Evolutionary conservation across 192 early-diverging fungal species (phyloP), one percentile per base, ranked within the genome.

Genomic region (Podila clonocystis): DNA sequence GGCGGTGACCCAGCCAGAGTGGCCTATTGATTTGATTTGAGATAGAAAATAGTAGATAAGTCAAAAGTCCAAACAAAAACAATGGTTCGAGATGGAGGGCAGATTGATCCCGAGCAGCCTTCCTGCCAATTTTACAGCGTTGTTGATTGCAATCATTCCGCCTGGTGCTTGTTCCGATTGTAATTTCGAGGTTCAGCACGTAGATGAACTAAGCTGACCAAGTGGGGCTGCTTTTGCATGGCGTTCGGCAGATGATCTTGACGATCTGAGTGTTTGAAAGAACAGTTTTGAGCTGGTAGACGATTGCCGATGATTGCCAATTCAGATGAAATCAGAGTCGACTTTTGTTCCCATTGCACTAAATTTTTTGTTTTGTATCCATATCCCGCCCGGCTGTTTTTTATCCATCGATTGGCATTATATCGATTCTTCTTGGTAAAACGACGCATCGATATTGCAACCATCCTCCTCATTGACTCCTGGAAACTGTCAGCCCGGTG

Each of bases 1-100:
- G 84, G 97, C 93, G 74, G 98, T 99, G 86, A 99, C 95, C 88
- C 94, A 95, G 72, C 90, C 92, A 80, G 82, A 84, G 89, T 97
- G 96, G 76, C 95, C 95, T 88, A 72, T 9, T 22, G 31, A 7
- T 19, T 36, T 36, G 34, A 36, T 36, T 38, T 34, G 19, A 20
- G 33, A 38, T 34, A n/a, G 17, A 58, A 17, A 24, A 24, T n/a
- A 36, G 3, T 26, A 36, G 13, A 9, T 34, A 12, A 57, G 68
- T 41, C 49, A 22, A 33, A 45, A 45, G 41, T 9, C 19, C 52
- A 24, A 20, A 55, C 52, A 55, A n/a, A 9, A n/a, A n/a, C 52
- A 2, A 26, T 15, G 15, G 41, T 45, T 45, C 41, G 41, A 45
- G 41, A 45, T 45, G 41, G 41, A 45, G 41, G 15, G 41, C 17